A percentile compares a stretch with the other conserved stretches of the same genome.
These are phyloP conservation scores for Talaromyces nanjingensis DNA, from an alignment of 495 filamentous ascomycete genomes.

Conservation along the genomic window DNA sequence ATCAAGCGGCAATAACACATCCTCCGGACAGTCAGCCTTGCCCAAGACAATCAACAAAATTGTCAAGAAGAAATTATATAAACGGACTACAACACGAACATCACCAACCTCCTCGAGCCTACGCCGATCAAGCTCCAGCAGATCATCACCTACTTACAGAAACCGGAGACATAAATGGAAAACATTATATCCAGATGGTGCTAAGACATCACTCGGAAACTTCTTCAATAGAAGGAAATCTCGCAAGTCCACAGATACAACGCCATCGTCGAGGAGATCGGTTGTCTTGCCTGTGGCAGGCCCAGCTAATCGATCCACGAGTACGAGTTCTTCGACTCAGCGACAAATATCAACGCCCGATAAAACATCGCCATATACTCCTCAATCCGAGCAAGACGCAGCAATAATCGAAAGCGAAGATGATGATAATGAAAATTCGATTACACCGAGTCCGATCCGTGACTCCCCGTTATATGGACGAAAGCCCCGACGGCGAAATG, in stretches of 20 bases:
- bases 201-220: neutral
- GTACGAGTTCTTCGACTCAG: neutral
- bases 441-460: neutral
- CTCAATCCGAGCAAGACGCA: neutral
- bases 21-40: neutral
- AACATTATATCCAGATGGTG: neutral
- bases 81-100: neutral
- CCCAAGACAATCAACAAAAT: neutral
- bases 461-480: slow-evolving; percentile 1
- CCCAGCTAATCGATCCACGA: neutral
- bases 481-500: neutral
- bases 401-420: neutral
- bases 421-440: neutral
- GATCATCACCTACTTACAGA: neutral
- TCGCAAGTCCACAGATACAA: neutral
- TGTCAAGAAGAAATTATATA: neutral
- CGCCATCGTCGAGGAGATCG: neutral
- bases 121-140: neutral
- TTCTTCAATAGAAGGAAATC: neutral
- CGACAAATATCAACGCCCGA: neutral
- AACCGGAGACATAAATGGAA: neutral
- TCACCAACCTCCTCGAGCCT: neutral
- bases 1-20: neutral
- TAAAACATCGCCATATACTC: neutral
- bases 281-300: neutral